A percentile compares a stretch with the other conserved stretches of the same genome.
Conservation (phyloP, 2,329 filamentous ascomycete species). For the Aspergillus clavatus region DNA sequence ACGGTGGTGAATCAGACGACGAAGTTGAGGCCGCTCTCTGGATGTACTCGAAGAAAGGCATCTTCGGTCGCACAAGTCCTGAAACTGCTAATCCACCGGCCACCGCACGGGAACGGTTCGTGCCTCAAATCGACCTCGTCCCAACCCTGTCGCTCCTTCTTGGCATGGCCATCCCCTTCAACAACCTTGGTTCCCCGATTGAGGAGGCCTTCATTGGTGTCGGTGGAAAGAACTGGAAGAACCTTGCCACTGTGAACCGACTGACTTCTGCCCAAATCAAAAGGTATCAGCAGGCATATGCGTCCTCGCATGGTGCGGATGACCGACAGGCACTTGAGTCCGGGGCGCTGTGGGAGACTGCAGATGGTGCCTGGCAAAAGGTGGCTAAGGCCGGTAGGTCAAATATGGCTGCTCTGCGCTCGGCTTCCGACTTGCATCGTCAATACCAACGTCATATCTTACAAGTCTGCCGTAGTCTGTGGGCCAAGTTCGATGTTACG, state of each 20-base stretch:
- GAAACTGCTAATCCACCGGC: conserved; percentile 53
- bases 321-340: conserved; percentile 55
- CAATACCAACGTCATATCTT: conserved; percentile 76
- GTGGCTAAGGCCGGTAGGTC: conserved; percentile 39
- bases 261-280: conserved; percentile 80
- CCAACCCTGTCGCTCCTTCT: conserved; percentile 84
- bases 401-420: conserved; percentile 35
- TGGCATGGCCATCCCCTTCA: conserved; percentile 90
- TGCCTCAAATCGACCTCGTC: conserved; percentile 87
- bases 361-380: conserved; percentile 51
- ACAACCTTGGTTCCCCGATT: conserved; percentile 88
- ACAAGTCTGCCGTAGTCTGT: conserved; percentile 72
- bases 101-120: conserved; percentile 69
- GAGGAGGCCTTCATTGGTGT: conserved; percentile 82
- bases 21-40: conserved; percentile 91
- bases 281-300: conserved; percentile 82
- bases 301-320: conserved; percentile 63
- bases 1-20: conserved; percentile 96
- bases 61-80: conserved; percentile 72
- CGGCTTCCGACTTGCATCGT: conserved; percentile 55
- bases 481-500: conserved; percentile 85
- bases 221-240: conserved; percentile 66
- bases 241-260: conserved; percentile 70
- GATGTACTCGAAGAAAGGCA: conserved; percentile 90
- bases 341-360: conserved; percentile 55